Conservation (phyloP, 495 filamentous ascomycete species). For the Annulohypoxylon bovei region DNA sequence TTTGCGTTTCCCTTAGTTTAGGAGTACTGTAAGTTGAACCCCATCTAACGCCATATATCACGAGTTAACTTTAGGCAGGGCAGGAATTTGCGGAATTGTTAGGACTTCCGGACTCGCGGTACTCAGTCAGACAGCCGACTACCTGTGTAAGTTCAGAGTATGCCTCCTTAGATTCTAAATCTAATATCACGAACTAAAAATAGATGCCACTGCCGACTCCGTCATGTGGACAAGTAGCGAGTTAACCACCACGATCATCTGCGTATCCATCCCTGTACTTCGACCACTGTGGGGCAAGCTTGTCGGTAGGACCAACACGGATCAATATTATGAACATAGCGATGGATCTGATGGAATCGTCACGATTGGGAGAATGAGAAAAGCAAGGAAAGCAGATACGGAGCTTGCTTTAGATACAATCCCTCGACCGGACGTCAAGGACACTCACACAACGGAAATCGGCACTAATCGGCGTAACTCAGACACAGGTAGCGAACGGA, state of each 20-base stretch:
- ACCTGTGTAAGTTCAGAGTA: conserved; percentile 18
- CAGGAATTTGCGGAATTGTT: conserved; percentile 25
- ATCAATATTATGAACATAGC: conserved; percentile 14
- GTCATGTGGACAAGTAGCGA: conserved; percentile 38
- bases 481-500: conserved; percentile 5
- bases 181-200: not conserved
- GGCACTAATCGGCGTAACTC: not conserved
- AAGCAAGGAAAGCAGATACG: not conserved
- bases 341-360: conserved; percentile 15
- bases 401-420: conserved; percentile 18
- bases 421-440: conserved; percentile 12
- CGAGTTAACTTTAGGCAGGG: conserved; percentile 5
- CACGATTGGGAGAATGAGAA: conserved; percentile 15
- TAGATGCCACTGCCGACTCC: conserved; percentile 22
- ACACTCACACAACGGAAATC: conserved; percentile 11
- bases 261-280: conserved; percentile 40
- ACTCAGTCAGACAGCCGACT: conserved; percentile 11
- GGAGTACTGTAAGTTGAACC: conserved; percentile 55
- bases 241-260: conserved; percentile 42
- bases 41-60: not conserved
- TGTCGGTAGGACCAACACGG: not conserved
- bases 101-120: conserved; percentile 14
- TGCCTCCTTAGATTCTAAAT: not conserved
- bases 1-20: conserved; percentile 59
- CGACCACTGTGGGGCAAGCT: conserved; percentile 23